A percentile compares a stretch with the other conserved stretches of the same genome.
phyloP scores from a whole-genome alignment of 176 grass and related monocot species.

The Bromus sterilis region DNA sequence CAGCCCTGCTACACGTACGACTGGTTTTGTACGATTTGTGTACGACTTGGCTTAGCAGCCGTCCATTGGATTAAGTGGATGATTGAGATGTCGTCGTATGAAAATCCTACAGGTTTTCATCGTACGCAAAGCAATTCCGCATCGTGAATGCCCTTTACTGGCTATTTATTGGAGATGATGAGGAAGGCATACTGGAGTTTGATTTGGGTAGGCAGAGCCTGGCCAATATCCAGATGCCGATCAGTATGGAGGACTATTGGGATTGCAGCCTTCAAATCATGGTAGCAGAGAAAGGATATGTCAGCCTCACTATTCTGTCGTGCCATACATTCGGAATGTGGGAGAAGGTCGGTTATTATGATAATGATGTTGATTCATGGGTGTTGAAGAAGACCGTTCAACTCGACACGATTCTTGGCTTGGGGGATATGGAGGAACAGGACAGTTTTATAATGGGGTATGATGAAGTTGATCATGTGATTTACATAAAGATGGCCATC shows the following conservation, averaged over 20 bases:
- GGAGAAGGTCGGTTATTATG: neutral
- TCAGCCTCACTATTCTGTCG: neutral
- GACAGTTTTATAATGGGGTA: constrained; percentile 11
- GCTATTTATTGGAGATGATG: neutral
- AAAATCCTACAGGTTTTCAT: too few relatives aligned
- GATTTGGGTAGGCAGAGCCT: neutral
- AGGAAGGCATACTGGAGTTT: neutral
- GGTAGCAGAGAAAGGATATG: neutral
- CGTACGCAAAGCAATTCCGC: too few relatives aligned
- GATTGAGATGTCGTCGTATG: too few relatives aligned
- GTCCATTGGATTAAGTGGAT: too few relatives aligned
- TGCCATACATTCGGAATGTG: neutral
- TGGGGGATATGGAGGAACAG: neutral
- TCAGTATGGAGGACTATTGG: neutral
- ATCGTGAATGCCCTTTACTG: constrained; percentile 18
- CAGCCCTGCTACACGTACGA: too few relatives aligned
- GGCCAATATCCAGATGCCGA: neutral
- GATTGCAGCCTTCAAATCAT: neutral
- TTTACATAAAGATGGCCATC: neutral
- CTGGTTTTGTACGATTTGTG: too few relatives aligned
- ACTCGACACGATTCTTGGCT: neutral
- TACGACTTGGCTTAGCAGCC: too few relatives aligned
- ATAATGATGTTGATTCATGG: neutral
- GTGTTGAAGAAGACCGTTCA: neutral
- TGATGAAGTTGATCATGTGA: constrained; percentile 15